Evolutionary conservation across 192 early-diverging fungal species (phyloP), one percentile per base, ranked within the genome.

Genomic region (Dimargaris xerosporica): DNA sequence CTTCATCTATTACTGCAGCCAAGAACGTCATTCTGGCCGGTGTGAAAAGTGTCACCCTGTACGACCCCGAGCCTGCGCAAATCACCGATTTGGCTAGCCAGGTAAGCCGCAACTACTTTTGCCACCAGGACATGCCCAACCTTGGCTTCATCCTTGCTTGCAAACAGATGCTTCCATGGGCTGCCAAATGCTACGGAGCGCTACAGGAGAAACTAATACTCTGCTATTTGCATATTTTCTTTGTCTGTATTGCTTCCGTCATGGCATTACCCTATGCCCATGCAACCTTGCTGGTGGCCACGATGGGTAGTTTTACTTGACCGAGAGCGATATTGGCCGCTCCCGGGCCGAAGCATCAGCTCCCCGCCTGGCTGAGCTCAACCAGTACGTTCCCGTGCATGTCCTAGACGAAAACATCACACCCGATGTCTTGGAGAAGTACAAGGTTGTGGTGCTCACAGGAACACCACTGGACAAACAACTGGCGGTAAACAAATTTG

Each of bases 1-100:
- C 7, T 39, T 39, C 2, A 39, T 39, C 7, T 2, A 2, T 39
- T 39, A 7, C 34, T 39, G 7, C 34, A 39, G 34, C 96, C 68
- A 99, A 99, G 72, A 99, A 99, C 71, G 84, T 99, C 28, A 81
- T 97, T 62, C 84, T 99, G 42, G 96, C 96, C 43, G 96, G 96
- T 58, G 96, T 99, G 62, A 99, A 99, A 77, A 95, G 92, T 67
- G 96, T 99, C 23, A 93, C 92, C 11, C 73, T 99, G 25, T 85
- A 93, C 68, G 96, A 99, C 71, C 82, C 88, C 34, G 80, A 75
- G 53, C 75, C 81, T 28, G 84, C 84, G 29, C 70, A 83, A 64
- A 65, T 93, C 25, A 68, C 80, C 25, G 96, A 99, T 73, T 77
- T 99, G 64, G 91, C 94, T 19, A 85, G 87, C 2, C 90, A 94